Conservation (phyloP, 139 green algal species). For the Closterium sp. region DNA sequence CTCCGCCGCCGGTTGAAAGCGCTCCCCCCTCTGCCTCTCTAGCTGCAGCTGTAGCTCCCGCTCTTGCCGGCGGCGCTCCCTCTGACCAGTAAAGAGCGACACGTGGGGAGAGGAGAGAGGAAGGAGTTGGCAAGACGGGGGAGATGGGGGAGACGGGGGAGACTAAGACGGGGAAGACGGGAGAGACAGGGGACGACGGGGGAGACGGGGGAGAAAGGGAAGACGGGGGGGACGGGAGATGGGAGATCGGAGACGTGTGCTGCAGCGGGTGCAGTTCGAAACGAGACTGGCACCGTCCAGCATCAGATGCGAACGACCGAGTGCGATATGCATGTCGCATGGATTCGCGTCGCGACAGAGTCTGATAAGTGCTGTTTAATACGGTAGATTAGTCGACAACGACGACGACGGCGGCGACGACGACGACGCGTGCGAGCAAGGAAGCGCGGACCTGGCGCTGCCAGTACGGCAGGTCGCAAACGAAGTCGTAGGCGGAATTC, state of each 20-base stretch:
- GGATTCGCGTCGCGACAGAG: no score
- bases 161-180: background rate
- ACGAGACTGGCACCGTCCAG: no score
- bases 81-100: background rate
- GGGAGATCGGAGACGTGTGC: no score
- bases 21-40: background rate
- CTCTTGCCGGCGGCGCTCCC: background rate
- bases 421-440: background rate
- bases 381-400: no score
- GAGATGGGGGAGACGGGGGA: background rate
- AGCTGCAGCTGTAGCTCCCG: background rate
- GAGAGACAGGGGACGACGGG: no score
- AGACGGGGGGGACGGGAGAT: background rate
- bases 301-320: no score
- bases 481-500: slow-evolving; percentile 28
- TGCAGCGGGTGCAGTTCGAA: no score
- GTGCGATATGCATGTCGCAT: no score
- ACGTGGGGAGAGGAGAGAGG: no score
- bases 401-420: background rate
- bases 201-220: background rate
- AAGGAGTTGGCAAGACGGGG: background rate
- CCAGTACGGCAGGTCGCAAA: slow-evolving; percentile 40
- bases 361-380: no score
- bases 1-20: background rate
- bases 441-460: slow-evolving; percentile 19